Evolutionary conservation across 345 rosid species (phyloP).

Genomic region (Nephelium lappaceum): DNA sequence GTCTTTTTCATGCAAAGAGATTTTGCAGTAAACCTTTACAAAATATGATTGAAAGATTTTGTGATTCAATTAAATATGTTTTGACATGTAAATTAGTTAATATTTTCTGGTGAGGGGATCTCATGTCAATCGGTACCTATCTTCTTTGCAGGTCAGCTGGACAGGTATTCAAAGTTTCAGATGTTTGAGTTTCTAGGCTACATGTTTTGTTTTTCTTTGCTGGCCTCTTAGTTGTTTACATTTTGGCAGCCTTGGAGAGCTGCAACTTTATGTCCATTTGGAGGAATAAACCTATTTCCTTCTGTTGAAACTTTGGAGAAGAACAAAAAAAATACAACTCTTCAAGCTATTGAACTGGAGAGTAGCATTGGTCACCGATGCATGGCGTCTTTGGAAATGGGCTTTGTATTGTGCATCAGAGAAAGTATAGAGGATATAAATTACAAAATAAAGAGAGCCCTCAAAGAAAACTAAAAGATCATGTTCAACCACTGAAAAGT

Average conservation of each 20-base stretch:
- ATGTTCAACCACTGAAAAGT: no score
- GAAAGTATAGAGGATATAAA: constrained; percentile 43
- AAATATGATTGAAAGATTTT: not conserved
- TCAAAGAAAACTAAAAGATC: no score
- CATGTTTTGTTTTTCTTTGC: constrained; percentile 2
- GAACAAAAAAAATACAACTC: constrained; percentile 78
- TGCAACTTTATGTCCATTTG: constrained; percentile 85
- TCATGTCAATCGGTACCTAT: no score
- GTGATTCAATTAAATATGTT: constrained; percentile 1
- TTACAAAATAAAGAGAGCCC: no score
- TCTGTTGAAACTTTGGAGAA: constrained; percentile 77
- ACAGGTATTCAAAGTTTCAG: constrained; percentile 57
- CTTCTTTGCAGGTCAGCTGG: constrained; percentile 96
- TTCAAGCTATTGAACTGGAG: constrained; percentile 92
- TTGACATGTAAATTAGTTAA: constrained; percentile 14
- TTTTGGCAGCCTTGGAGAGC: constrained; percentile 90
- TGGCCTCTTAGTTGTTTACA: constrained; percentile 10
- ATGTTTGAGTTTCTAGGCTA: constrained; percentile 9
- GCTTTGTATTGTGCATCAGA: constrained; percentile 93
- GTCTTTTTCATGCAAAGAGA: not conserved
- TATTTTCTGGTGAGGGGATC: constrained; percentile 66
- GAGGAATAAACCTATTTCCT: constrained; percentile 80
- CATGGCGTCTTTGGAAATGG: constrained; percentile 95
- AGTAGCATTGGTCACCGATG: constrained; percentile 92
- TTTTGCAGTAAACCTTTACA: constrained; percentile 11